Evolutionary conservation across 2,329 filamentous ascomycete genomes (phyloP).

Genomic region (Stachybotrys echinatus): DNA sequence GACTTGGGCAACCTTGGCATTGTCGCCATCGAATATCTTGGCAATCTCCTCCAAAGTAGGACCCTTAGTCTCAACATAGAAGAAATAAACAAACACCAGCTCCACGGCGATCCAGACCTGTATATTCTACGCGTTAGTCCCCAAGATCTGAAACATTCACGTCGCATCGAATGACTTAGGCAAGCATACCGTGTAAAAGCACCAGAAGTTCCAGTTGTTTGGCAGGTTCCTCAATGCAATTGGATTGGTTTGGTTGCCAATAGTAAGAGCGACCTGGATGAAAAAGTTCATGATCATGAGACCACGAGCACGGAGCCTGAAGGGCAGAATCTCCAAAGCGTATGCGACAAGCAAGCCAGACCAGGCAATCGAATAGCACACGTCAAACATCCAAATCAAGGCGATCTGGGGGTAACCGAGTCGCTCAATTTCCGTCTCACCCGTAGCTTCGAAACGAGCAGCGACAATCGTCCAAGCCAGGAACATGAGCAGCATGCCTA

Average conservation of each 20-base stretch:
- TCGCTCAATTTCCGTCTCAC: neutral
- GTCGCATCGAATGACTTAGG: neutral
- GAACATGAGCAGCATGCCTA: slow-evolving; percentile 2
- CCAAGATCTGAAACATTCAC: neutral
- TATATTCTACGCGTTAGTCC: neutral
- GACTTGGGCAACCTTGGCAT: slow-evolving; percentile 1
- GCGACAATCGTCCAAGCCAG: slow-evolving; percentile 1
- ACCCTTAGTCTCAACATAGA: slow-evolving; percentile 2
- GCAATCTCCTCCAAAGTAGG: slow-evolving; percentile 2
- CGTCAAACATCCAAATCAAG: slow-evolving; percentile 1
- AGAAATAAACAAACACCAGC: slow-evolving; percentile 3
- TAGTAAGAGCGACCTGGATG: slow-evolving; percentile 1
- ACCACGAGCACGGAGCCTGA: slow-evolving; percentile 1
- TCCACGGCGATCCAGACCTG: slow-evolving; percentile 3
- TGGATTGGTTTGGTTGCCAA: slow-evolving; percentile 2
- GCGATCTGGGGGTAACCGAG: slow-evolving; percentile 2
- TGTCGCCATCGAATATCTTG: slow-evolving; percentile 1
- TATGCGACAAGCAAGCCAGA: slow-evolving; percentile 2
- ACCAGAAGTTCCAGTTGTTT: slow-evolving; percentile 2
- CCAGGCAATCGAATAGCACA: slow-evolving; percentile 2
- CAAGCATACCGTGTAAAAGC: slow-evolving; percentile 1
- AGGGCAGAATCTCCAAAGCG: slow-evolving; percentile 1
- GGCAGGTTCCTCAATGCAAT: slow-evolving; percentile 1
- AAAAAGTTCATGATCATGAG: slow-evolving; percentile 3
- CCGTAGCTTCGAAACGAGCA: slow-evolving; percentile 1